Evolutionary conservation across 1,139 yeast genomes (phyloP), one percentile per base, ranked within the genome.

Genomic region (Lodderomyces elongisporus): DNA sequence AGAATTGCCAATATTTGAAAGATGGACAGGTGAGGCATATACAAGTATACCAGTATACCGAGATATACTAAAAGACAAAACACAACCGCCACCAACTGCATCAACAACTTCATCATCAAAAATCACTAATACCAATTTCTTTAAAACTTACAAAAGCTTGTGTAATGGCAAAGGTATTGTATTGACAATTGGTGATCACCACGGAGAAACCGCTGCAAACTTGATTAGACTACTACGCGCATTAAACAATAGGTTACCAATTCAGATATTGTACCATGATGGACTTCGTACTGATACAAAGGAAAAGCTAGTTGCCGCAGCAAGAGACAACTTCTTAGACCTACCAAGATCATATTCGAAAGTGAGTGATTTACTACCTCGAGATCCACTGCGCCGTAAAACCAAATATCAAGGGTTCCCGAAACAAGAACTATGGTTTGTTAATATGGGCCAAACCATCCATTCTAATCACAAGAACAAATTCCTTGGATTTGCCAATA

Each of bases 111-210:
- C 42, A 44, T 16, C 25, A 15, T 24, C 17, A n/a, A 14, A 43
- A 44, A 32, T 25, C 4, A 36, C 39, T 28, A 30, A 15, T 16
- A 13, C 38, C 32, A 37, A 35, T 39, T 69, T 70, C 44, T 49
- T 72, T 32, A 56, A 58, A 38, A 48, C 53, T 18, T 61, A 66
- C 37, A 70, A 64, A 41, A 47, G 57, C 17, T 36, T 51, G 5
- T 50, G 62, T 24, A 62, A 58, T 34, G 79, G 77, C 2, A 63
- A 53, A 43, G 81, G 81, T 25, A 60, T 77, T 14, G 79, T 73
- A 0, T 46, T 77, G 14, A 66, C 79, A 4, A 65, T 75, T 27
- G 52, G 61, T 13, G 69, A 71, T 42, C 38, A 45, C 2, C 72
- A 72, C 41, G 65, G 63, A 4, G 60, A 60, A 7, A 72, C 71